These are phyloP conservation scores for Starmerella bombicola DNA, from an alignment of 805 yeast genomes.

Conservation along the genomic window DNA sequence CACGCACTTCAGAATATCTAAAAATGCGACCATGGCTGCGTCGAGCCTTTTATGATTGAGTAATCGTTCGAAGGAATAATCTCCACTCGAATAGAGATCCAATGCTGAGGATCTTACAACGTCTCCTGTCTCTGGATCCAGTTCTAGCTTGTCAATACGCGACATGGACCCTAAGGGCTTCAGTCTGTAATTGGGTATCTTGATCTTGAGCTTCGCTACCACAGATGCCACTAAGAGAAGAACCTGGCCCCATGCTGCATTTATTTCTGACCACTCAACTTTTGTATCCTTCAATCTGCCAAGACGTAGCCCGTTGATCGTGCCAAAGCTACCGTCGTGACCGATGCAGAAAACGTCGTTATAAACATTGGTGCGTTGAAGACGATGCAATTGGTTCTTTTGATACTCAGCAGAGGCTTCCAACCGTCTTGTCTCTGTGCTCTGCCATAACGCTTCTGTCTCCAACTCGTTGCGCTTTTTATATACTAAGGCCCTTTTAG, in stretches of 20 bases:
- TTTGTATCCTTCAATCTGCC: constrained; percentile 49
- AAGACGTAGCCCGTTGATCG: constrained; percentile 73
- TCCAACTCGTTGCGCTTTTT: constrained; percentile 44
- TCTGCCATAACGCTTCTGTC: constrained; percentile 39
- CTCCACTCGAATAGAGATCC: constrained; percentile 56
- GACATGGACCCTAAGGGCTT: constrained; percentile 81
- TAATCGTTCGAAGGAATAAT: constrained; percentile 56
- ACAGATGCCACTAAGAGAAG: constrained; percentile 57
- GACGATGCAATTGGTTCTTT: constrained; percentile 51
- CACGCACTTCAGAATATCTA: constrained; percentile 47
- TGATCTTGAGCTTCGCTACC: constrained; percentile 42
- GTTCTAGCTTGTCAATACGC: constrained; percentile 46
- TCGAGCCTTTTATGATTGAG: constrained; percentile 69
- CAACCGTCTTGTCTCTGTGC: constrained; percentile 48
- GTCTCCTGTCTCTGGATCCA: constrained; percentile 31
- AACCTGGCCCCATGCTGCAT: constrained; percentile 82
- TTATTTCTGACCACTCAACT: constrained; percentile 83
- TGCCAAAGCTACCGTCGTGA: constrained; percentile 71
- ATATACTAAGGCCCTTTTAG: constrained; percentile 37
- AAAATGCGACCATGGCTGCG: constrained; percentile 63
- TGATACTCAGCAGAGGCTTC: constrained; percentile 52
- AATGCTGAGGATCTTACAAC: constrained; percentile 32
- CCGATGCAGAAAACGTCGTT: constrained; percentile 74
- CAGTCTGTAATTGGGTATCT: constrained; percentile 47
- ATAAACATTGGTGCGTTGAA: constrained; percentile 69